These are phyloP conservation scores for Aspergillus sojae DNA, from an alignment of 2,329 filamentous ascomycete genomes.

Conservation along the genomic window DNA sequence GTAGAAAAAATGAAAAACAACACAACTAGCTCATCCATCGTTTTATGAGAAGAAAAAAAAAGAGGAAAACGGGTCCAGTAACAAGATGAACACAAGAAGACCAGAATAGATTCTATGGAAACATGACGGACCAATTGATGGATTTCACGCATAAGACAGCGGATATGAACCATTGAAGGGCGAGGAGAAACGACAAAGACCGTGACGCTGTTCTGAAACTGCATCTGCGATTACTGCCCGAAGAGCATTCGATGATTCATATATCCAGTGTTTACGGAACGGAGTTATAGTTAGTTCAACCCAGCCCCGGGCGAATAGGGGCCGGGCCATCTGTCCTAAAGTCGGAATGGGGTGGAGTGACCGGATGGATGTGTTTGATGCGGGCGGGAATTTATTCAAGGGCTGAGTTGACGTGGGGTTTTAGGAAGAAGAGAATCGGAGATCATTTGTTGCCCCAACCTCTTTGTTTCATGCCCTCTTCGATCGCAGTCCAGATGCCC, in stretches of 20 bases:
- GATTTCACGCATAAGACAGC: background rate
- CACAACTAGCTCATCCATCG: background rate
- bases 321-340: background rate
- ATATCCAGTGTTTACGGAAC: background rate
- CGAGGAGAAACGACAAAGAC: background rate
- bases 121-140: background rate
- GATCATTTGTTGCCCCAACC: slow-evolving; percentile 64
- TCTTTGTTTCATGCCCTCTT: slow-evolving; percentile 80
- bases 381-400: background rate
- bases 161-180: background rate
- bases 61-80: background rate
- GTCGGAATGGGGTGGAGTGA: background rate
- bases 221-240: background rate
- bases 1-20: background rate
- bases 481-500: slow-evolving; percentile 85
- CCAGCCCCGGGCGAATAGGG: background rate
- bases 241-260: background rate
- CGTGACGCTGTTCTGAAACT: background rate
- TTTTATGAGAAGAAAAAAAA: background rate
- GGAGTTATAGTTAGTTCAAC: background rate
- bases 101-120: background rate
- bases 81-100: background rate
- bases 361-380: background rate
- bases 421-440: background rate
- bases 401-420: background rate